Percentiles rank a stretch among this genome's conserved stretches.
These are phyloP conservation scores for Pyrenochaeta sp. DNA, from an alignment of 2,329 filamentous ascomycete genomes.

Conservation along the genomic window DNA sequence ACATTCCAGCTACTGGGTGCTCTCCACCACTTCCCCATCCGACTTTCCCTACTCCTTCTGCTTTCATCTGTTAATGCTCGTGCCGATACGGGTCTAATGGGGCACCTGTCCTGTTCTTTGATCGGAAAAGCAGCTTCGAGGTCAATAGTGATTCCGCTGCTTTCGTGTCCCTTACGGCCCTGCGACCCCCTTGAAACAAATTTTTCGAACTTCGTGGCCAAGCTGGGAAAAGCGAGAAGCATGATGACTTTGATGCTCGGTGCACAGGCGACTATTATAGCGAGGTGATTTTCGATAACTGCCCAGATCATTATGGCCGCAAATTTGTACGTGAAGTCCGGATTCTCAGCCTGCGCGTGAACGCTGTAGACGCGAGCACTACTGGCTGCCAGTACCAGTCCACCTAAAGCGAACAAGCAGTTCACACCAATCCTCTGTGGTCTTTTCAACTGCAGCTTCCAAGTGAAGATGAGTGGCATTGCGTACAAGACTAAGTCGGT, in stretches of 20 bases:
- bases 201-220: slow-evolving; percentile 31
- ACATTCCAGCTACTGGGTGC: slow-evolving; percentile 23
- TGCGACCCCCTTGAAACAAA: slow-evolving; percentile 24
- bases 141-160: slow-evolving; percentile 6
- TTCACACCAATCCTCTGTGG: slow-evolving; percentile 47
- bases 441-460: slow-evolving; percentile 43
- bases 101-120: not conserved
- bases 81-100: not conserved
- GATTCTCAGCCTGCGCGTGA: slow-evolving; percentile 28
- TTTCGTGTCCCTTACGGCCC: not conserved
- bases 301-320: slow-evolving; percentile 44
- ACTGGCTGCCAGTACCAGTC: slow-evolving; percentile 41
- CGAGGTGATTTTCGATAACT: slow-evolving; percentile 49
- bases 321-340: slow-evolving; percentile 39
- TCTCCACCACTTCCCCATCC: slow-evolving; percentile 19
- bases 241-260: slow-evolving; percentile 44
- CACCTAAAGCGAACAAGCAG: slow-evolving; percentile 43
- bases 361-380: slow-evolving; percentile 36
- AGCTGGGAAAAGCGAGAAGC: slow-evolving; percentile 32
- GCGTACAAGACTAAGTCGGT: slow-evolving; percentile 51
- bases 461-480: slow-evolving; percentile 51
- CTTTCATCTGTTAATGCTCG: slow-evolving; percentile 6
- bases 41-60: slow-evolving; percentile 2
- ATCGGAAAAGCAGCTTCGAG: not conserved
- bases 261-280: slow-evolving; percentile 47